Conservation (phyloP, 257 asterid species). For the Solanum lycopersicoides region DNA sequence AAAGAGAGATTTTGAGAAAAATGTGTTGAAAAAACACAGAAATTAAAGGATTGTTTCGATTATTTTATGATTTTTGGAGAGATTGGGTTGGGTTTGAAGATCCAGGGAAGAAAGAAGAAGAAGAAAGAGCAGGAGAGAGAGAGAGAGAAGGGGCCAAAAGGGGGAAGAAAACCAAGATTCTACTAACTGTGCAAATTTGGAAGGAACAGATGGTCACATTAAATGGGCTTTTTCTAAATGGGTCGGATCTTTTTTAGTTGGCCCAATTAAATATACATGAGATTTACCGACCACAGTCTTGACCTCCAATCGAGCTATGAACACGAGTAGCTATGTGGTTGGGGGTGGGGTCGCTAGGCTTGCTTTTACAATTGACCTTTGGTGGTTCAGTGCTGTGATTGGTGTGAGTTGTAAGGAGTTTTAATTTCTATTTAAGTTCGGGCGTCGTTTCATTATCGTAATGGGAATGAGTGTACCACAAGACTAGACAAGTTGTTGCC, state of each 20-base stretch:
- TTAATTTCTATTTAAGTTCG: too few species aligned
- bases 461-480: too few species aligned
- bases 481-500: too few species aligned
- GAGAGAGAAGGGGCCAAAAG: not conserved
- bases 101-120: constrained; percentile 3
- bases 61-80: constrained; percentile 12
- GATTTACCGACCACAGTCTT: not conserved
- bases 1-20: not conserved
- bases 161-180: not conserved
- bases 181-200: not conserved
- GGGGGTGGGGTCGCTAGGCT: not conserved
- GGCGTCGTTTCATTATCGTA: too few species aligned
- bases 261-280: not conserved
- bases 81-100: constrained; percentile 26
- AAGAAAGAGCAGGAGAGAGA: not conserved
- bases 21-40: not conserved
- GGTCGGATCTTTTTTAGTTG: not conserved
- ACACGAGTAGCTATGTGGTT: not conserved
- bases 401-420: not conserved
- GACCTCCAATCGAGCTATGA: not conserved
- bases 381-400: not conserved
- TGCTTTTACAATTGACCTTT: not conserved
- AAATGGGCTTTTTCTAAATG: constrained; percentile 7
- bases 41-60: constrained; percentile 6
- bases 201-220: constrained; percentile 6